phyloP scores from a whole-genome alignment of 257 asterid genomes.

The Petunia secreta region DNA sequence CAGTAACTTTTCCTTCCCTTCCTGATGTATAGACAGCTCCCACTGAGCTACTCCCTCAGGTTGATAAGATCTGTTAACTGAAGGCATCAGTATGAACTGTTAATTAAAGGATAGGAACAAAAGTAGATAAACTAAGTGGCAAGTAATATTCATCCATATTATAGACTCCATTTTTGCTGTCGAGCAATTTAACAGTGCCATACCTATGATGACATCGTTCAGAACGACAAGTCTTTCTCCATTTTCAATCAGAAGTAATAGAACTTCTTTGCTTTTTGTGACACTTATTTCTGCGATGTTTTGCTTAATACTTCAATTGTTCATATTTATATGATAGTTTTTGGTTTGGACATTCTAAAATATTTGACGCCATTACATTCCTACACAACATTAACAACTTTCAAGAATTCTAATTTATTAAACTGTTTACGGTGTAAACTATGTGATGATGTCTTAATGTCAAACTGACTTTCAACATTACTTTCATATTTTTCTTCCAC shows the following conservation, averaged over 20 bases:
- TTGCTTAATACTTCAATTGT: neutral
- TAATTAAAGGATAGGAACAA: conserved; percentile 2
- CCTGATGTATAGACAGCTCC: neutral
- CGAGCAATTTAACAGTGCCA: neutral
- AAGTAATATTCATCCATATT: neutral
- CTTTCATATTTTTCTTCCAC: neutral
- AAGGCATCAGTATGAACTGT: neutral
- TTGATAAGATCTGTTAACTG: neutral
- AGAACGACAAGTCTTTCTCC: neutral
- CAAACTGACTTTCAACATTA: neutral
- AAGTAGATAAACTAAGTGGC: conserved; percentile 3
- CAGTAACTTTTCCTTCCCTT: neutral
- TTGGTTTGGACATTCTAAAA: neutral
- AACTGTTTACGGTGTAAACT: neutral
- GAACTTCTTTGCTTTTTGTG: neutral
- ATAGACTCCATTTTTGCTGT: neutral
- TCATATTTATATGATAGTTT: neutral
- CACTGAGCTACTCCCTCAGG: neutral
- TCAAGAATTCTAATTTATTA: neutral
- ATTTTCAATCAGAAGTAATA: neutral
- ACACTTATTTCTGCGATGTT: neutral
- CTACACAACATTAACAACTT: neutral
- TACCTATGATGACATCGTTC: neutral
- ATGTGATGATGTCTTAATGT: neutral
- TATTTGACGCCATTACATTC: neutral